Evolutionary conservation across 129 eudicot species (phyloP), one percentile per base, ranked within the genome.

Genomic region (Flaveria ramosissima): DNA sequence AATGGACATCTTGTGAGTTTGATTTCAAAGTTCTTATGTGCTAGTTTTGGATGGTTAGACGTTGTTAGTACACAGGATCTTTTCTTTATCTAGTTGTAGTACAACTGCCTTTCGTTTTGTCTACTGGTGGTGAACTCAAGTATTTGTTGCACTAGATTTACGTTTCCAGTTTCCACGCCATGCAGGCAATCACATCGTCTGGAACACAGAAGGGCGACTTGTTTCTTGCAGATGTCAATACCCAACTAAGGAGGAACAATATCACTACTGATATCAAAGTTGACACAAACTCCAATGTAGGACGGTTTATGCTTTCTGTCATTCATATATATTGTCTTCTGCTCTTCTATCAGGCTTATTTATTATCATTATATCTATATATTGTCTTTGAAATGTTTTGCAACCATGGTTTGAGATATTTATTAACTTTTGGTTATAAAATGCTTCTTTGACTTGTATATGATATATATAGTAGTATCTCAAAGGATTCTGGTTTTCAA

Each of bases 181-280:
- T 47, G 60, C 50, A 87, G 91, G 88, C 86, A 68, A 82, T 87
- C 69, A 84, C 88, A 56, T 71, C 91, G 24, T 61, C 85, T 50
- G 91, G 86, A 71, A 84, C 86, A 15, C 82, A 87, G 74, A 87
- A 87, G 64, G 91, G 91, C 0, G 88, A 87, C 7, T 24, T 82
- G 9, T 87, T 87, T 42, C 69, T 87, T 60, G 91, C 91, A 41
- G 91, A 87, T 76, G 83, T 87, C 67, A 84, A 80, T 48, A 87
- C 88, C n/a, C 83, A 82, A 67, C 64, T 87, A 76, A 87, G 73
- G 66, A 78, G 86, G 66, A 87, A 82, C 81, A 87, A 87, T 63
- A 75, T 84, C 45, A 84, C 91, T 1, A 82, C 91, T 9, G 91
- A 87, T 69, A 57, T 87, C 69, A 87, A 87, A 87, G 86, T 87